Percentiles rank a stretch among this genome's conserved stretches.
Evolutionary conservation across 1,284 basidiomycete species (phyloP).

Genomic region (Chiua sp.): DNA sequence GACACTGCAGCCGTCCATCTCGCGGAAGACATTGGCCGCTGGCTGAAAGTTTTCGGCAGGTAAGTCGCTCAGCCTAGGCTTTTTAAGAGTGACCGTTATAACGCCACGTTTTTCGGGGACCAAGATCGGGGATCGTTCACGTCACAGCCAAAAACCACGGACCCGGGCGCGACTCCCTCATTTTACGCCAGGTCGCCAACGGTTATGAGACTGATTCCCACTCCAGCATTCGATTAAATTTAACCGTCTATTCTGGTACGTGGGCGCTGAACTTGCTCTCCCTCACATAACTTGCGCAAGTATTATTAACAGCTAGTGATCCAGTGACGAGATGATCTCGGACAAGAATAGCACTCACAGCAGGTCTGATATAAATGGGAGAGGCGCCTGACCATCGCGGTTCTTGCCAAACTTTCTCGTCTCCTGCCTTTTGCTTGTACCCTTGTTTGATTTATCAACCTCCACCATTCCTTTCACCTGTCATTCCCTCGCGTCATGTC

Average conservation of each 20-base stretch:
- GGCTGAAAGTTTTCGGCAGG: too few species aligned
- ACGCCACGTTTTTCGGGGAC: background rate
- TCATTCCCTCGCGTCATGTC: slow-evolving; percentile 10
- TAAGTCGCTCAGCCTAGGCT: too few species aligned
- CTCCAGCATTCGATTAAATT: background rate
- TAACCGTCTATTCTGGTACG: background rate
- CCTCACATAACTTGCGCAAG: background rate
- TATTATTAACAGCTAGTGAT: background rate
- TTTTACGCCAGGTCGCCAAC: background rate
- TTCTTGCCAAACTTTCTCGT: background rate
- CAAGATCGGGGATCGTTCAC: too few species aligned
- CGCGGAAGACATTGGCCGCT: too few species aligned
- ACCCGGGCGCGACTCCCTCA: background rate
- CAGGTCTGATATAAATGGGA: background rate
- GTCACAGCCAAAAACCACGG: background rate
- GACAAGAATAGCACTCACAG: background rate
- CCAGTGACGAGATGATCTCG: background rate
- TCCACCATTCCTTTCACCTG: slow-evolving; percentile 11
- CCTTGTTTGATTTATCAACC: background rate
- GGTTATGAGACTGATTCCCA: background rate
- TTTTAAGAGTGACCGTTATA: background rate
- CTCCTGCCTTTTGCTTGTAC: background rate
- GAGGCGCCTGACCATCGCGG: background rate
- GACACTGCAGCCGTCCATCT: too few species aligned
- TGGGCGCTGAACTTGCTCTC: background rate